These are phyloP conservation scores for Starmerella floris DNA, from an alignment of 805 yeast species.

Conservation along the genomic window DNA sequence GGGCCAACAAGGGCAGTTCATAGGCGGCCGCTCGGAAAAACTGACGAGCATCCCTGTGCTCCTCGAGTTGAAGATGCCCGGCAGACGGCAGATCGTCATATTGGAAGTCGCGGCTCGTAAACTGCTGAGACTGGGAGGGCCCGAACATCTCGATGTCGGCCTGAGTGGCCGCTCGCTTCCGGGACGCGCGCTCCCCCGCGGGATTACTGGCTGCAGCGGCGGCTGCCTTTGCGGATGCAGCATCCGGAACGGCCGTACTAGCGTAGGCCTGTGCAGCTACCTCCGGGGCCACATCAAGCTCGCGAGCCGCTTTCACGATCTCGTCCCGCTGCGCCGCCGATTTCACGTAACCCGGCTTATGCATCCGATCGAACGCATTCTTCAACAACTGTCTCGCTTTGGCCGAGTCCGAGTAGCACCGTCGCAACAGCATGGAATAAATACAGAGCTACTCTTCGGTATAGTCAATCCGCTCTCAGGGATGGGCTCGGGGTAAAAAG, in stretches of 20 bases:
- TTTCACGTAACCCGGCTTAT: constrained; percentile 21
- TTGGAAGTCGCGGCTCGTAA: constrained; percentile 29
- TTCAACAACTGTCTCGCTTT: constrained; percentile 23
- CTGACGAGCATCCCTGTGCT: constrained; percentile 61
- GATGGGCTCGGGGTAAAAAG: no score
- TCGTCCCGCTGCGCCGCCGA: constrained; percentile 22
- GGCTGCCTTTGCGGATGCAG: not conserved
- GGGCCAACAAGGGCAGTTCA: constrained; percentile 74
- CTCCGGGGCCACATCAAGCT: constrained; percentile 23
- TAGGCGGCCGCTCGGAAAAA: constrained; percentile 76
- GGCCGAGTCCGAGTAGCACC: constrained; percentile 13
- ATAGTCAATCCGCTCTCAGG: no score
- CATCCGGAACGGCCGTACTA: constrained; percentile 10
- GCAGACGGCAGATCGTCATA: constrained; percentile 53
- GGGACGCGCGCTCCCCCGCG: not conserved
- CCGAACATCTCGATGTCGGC: constrained; percentile 21
- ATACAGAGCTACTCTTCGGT: no score
- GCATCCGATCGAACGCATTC: constrained; percentile 26
- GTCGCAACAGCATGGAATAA: constrained; percentile 3
- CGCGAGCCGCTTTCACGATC: constrained; percentile 24
- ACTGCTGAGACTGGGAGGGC: constrained; percentile 18
- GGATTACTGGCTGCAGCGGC: not conserved
- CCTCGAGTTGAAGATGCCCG: constrained; percentile 60
- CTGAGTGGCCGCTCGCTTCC: constrained; percentile 14
- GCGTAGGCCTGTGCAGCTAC: constrained; percentile 22